These are phyloP conservation scores for Pleurotus cornucopiae DNA, from an alignment of 768 basidiomycete genomes.

Conservation along the genomic window DNA sequence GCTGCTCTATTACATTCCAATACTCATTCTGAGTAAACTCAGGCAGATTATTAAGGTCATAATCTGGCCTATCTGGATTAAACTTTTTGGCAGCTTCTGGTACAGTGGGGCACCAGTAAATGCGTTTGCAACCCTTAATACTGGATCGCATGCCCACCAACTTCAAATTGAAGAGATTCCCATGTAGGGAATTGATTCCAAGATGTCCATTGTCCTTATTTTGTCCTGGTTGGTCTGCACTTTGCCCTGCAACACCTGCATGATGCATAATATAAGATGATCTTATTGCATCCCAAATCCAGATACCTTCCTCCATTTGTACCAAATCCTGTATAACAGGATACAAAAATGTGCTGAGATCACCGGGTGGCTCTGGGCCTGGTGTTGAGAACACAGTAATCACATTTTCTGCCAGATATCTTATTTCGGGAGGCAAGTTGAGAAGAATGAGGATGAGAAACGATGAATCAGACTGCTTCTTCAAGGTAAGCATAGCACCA, in stretches of 20 bases:
- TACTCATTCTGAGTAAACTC: slow-evolving; percentile 18
- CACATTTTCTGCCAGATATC: slow-evolving; percentile 14
- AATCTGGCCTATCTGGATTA: slow-evolving; percentile 18
- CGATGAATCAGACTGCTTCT: slow-evolving; percentile 26
- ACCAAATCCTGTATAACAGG: slow-evolving; percentile 24
- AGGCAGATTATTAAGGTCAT: slow-evolving; percentile 19
- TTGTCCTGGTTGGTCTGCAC: slow-evolving; percentile 29
- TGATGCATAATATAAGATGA: slow-evolving; percentile 18
- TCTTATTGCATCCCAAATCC: slow-evolving; percentile 28
- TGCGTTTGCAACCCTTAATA: slow-evolving; percentile 18
- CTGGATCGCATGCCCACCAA: slow-evolving; percentile 22
- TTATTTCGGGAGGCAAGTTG: slow-evolving; percentile 18
- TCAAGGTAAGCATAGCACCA: slow-evolving; percentile 28
- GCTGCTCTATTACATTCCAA: slow-evolving; percentile 18
- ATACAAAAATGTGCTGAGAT: slow-evolving; percentile 22
- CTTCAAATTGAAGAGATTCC: slow-evolving; percentile 22
- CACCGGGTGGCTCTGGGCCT: slow-evolving; percentile 22
- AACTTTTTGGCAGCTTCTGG: slow-evolving; percentile 17
- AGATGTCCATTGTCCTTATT: slow-evolving; percentile 27
- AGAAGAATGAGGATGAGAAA: slow-evolving; percentile 18
- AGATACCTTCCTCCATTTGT: slow-evolving; percentile 21
- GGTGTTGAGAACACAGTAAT: slow-evolving; percentile 22
- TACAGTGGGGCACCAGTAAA: slow-evolving; percentile 21
- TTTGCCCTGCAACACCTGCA: slow-evolving; percentile 15
- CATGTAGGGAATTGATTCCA: slow-evolving; percentile 22